These are phyloP conservation scores for Lumnitzera racemosa DNA, from an alignment of 345 rosid species.

Conservation along the genomic window DNA sequence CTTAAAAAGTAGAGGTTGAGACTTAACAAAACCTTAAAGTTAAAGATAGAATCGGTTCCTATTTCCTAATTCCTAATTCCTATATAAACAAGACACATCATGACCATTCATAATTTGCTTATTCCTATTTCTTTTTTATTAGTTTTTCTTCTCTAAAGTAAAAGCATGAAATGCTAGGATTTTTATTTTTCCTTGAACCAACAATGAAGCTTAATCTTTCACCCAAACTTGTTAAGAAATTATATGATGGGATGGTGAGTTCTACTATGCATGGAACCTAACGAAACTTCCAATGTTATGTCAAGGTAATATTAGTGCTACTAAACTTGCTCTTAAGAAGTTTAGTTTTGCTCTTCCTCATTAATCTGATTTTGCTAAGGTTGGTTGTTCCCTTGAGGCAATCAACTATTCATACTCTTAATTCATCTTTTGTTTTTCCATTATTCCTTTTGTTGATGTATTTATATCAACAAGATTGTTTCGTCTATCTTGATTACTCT, in stretches of 20 bases:
- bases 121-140: too few species aligned
- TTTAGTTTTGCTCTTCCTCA: slow-evolving; percentile 77
- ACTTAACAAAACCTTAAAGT: too few species aligned
- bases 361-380: slow-evolving; percentile 81
- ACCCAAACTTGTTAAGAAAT: slow-evolving; percentile 60
- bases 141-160: too few species aligned
- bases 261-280: slow-evolving; percentile 76
- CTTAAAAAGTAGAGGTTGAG: too few species aligned
- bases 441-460: too few species aligned
- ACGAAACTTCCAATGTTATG: slow-evolving; percentile 67
- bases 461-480: too few species aligned
- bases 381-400: slow-evolving; percentile 88
- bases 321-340: slow-evolving; percentile 78
- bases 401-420: background rate
- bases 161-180: too few species aligned
- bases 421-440: background rate
- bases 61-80: too few species aligned
- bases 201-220: slow-evolving; percentile 78
- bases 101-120: too few species aligned
- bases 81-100: too few species aligned
- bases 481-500: too few species aligned
- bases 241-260: slow-evolving; percentile 65
- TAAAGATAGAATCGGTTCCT: too few species aligned
- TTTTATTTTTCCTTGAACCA: background rate
- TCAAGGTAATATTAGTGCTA: slow-evolving; percentile 76